A percentile compares a stretch with the other conserved stretches of the same genome.
Conservation (phyloP, 2,329 filamentous ascomycete genomes). For the Sordariomycetes sp. region DNA sequence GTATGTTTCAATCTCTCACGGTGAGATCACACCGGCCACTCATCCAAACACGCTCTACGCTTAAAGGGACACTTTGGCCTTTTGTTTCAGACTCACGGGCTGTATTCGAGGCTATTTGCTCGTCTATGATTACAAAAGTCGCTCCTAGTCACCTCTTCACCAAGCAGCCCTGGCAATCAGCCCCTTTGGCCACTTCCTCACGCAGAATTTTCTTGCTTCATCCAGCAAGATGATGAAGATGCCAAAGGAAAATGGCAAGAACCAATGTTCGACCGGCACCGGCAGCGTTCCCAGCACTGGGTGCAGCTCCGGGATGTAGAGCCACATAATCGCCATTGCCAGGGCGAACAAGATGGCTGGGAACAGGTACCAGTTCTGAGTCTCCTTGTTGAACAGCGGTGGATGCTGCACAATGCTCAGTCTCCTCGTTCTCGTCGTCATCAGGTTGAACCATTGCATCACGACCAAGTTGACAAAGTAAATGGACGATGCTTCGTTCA, state of each 20-base stretch:
- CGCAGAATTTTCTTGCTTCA: conserved; percentile 54
- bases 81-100: too few relatives aligned
- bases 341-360: conserved; percentile 63
- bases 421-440: conserved; percentile 57
- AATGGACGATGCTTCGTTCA: conserved; percentile 60
- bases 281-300: conserved; percentile 46
- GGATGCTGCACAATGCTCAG: conserved; percentile 65
- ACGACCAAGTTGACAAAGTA: conserved; percentile 77
- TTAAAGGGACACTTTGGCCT: too few relatives aligned
- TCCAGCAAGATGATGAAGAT: conserved; percentile 49
- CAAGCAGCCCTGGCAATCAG: conserved; percentile 53
- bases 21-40: too few relatives aligned
- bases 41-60: too few relatives aligned
- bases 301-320: conserved; percentile 60
- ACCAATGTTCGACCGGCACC: conserved; percentile 67
- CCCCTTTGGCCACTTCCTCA: conserved; percentile 50
- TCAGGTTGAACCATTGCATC: conserved; percentile 73
- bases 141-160: too few relatives aligned
- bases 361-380: conserved; percentile 60
- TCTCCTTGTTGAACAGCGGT: conserved; percentile 54
- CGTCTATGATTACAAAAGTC: too few relatives aligned
- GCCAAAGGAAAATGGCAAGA: conserved; percentile 67
- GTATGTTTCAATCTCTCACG: too few relatives aligned
- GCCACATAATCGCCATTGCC: conserved; percentile 59
- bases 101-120: too few relatives aligned